Conservation (phyloP, 2,329 filamentous ascomycete genomes). For the Keithomyces neogunnii region DNA sequence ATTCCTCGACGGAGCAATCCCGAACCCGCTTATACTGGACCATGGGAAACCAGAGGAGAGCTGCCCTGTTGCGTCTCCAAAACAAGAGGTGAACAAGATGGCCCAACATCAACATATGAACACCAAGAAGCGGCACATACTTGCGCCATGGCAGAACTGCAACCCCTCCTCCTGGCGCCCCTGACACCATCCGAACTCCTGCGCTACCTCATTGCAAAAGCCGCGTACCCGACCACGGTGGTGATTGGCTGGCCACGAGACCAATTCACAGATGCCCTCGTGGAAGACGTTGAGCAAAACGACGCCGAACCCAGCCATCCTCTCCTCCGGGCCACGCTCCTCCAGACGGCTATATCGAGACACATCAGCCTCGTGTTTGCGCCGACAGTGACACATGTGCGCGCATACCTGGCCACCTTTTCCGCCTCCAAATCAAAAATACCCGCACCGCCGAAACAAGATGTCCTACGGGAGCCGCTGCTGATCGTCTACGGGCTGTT, state of each 20-base stretch:
- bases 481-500: conserved; percentile 60
- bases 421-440: conserved; percentile 27
- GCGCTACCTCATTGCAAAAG: conserved; percentile 49
- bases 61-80: no score
- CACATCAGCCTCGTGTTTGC: conserved; percentile 65
- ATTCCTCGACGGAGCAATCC: no score
- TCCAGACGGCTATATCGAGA: conserved; percentile 58
- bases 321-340: conserved; percentile 57
- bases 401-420: conserved; percentile 62
- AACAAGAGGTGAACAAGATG: no score
- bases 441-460: conserved; percentile 22
- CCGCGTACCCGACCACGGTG: conserved; percentile 53
- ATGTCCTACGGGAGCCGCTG: conserved; percentile 17
- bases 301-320: conserved; percentile 9
- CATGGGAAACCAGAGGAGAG: no score
- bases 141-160: conserved; percentile 11
- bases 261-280: conserved; percentile 55
- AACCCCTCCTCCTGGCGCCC: conserved; percentile 40
- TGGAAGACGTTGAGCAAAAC: conserved; percentile 31
- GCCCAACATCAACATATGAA: no score
- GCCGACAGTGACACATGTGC: conserved; percentile 67
- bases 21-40: no score
- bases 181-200: conserved; percentile 54
- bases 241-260: conserved; percentile 60
- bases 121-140: neutral